Base-by-base conservation (phyloP, 202 grass and related monocot species). In the Bolboschoenoplectus hybrid region DNA sequence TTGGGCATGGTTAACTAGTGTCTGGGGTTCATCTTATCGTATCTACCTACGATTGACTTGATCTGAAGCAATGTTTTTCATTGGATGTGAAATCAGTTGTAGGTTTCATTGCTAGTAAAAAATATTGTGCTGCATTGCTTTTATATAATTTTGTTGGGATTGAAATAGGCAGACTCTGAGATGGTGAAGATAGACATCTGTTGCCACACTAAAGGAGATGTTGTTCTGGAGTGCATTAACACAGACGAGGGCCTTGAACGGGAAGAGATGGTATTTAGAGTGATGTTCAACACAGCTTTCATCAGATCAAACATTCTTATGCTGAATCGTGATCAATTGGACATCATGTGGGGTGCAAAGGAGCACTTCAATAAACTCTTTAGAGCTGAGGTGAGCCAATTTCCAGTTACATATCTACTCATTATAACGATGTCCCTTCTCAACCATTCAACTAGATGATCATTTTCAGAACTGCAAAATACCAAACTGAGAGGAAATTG, bases 281-380 rank as follows among this genome's bases (percentile, higher is more conserved):
- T 95, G 73, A 92, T 98, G 90, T 93, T 98, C 71, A 98, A 98
- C 56, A 98, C 93, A 38, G 93, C 90, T 70, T 98, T 98, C 80
- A 94, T 98, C 79, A 86, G 86, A 82, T 94, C 93, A 61, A 98
- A 95, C 85, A 92, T 94, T 49, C 91, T 98, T 81, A 94, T 95
- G 88, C 82, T 98, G 79, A 92, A 89, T 69, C 79, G 85, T 77
- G 93, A 98, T 86, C 90, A 98, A 74, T 76, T 95, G 78, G 96
- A 98, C 52, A 87, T 94, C 43, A 67, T 94, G 80, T 92, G 96
- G 93, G 91, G 88, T 64, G 43, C 84, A 58, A 90, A 95, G 90
- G 89, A 92, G 40, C 84, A 45, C 74, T 98, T 95, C 62, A 89
- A 89, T 85, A 92, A 90, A 86, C 85, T 92, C 77, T 98, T 95